Evolutionary conservation across 805 yeast genomes (phyloP), one percentile per base, ranked within the genome.

Genomic region (Yamadazyma endophytica): DNA sequence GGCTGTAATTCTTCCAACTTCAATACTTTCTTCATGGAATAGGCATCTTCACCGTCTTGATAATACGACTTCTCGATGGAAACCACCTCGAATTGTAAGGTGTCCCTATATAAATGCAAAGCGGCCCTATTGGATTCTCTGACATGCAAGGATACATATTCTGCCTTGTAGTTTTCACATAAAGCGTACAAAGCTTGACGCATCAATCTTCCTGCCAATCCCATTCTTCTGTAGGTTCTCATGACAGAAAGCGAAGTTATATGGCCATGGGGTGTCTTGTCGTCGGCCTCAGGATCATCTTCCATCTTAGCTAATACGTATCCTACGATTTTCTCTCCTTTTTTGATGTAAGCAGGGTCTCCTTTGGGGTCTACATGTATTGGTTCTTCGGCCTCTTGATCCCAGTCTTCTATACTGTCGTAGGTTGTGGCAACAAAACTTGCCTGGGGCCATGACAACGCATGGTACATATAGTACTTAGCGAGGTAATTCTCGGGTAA

Each of bases 1-100:
- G 90, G 88, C 26, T 77, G 39, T 39, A 82, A 61, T 16, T 79
- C 82, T 11, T 79, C 79, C 27, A 79, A 50, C 13, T 64, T 64
- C 43, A 87, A 66, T 2, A 65, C 69, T 52, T 84, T 84, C 52
- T 77, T 79, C 98, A 92, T 92, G 24, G 92, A 82, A 56, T 89
- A 90, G 11, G 98, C 98, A 60, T 92, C 97, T 60, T 92, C 98
- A 19, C 95, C 95, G 58, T 92, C 97, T 32, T 89, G 96, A 50
- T 92, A 92, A 57, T 92, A 92, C n/a, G 82, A 73, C 42, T 76
- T 81, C 48, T 88, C 96, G 36, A 92, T 78, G 24, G 80, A 75
- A 35, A 82, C 68, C 25, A 86, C 92, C 54, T 82, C 89, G 54
- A 92, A 92, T 39, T 74, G 64, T 40, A 92, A 69, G 2, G 96